A percentile compares a stretch with the other conserved stretches of the same genome.
phyloP scores from a whole-genome alignment of 495 filamentous ascomycete genomes.

The Penicillium paxilli region DNA sequence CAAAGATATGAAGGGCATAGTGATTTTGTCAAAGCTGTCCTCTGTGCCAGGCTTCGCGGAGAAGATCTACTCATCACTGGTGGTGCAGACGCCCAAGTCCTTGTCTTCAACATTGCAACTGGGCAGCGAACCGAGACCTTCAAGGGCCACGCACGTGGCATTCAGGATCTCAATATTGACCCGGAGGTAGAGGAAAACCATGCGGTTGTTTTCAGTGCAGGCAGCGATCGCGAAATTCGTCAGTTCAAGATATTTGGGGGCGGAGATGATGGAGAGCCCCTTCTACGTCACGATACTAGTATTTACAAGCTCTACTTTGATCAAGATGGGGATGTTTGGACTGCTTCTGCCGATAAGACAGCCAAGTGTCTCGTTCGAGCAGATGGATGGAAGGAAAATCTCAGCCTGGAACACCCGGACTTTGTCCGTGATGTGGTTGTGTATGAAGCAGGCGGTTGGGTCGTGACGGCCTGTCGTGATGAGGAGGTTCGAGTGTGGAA shows the following conservation, averaged over 20 bases:
- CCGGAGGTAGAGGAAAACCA: slow-evolving; percentile 46
- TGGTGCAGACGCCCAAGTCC: slow-evolving; percentile 80
- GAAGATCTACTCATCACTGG: slow-evolving; percentile 77
- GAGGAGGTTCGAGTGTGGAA: slow-evolving; percentile 94
- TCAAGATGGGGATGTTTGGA: slow-evolving; percentile 79
- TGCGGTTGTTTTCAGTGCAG: slow-evolving; percentile 69
- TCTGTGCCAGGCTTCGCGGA: slow-evolving; percentile 50
- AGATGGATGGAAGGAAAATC: slow-evolving; percentile 66
- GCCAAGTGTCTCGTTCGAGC: slow-evolving; percentile 70
- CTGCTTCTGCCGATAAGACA: slow-evolving; percentile 82
- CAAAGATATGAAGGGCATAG: slow-evolving; percentile 73
- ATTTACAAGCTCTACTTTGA: slow-evolving; percentile 80
- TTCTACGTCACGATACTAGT: slow-evolving; percentile 85
- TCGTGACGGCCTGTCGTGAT: slow-evolving; percentile 87
- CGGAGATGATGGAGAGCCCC: slow-evolving; percentile 55
- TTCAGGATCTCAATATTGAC: slow-evolving; percentile 76
- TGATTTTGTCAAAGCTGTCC: slow-evolving; percentile 86
- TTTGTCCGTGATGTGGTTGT: slow-evolving; percentile 82
- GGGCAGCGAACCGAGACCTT: slow-evolving; percentile 70
- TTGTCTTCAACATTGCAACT: slow-evolving; percentile 73
- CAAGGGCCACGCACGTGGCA: slow-evolving; percentile 74
- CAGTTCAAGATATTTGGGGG: slow-evolving; percentile 46
- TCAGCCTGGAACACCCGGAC: slow-evolving; percentile 76
- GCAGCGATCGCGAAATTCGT: slow-evolving; percentile 82
- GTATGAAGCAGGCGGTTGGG: slow-evolving; percentile 70